A percentile compares a stretch with the other conserved stretches of the same genome.
phyloP scores from a whole-genome alignment of 2,329 filamentous ascomycete genomes.

The Diatrype stigma region DNA sequence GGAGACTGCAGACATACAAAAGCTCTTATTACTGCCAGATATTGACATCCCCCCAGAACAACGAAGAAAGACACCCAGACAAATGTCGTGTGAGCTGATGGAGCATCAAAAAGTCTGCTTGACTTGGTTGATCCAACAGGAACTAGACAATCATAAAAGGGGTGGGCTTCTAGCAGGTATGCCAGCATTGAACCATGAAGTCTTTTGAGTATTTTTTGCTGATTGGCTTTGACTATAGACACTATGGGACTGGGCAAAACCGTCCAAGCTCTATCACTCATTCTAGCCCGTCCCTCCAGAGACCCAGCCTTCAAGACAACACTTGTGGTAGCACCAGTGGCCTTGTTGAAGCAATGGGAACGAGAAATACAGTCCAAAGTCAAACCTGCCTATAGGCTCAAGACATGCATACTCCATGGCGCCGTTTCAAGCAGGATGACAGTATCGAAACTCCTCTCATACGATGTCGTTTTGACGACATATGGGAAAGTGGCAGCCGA shows the following conservation, averaged over 20 bases:
- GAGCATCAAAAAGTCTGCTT: slow-evolving; percentile 24
- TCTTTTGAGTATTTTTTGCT: background rate
- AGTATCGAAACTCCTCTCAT: slow-evolving; percentile 48
- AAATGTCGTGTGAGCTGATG: slow-evolving; percentile 19
- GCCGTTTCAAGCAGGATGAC: slow-evolving; percentile 14
- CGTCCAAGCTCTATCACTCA: slow-evolving; percentile 25
- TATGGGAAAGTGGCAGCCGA: slow-evolving; percentile 70
- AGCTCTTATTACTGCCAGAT: slow-evolving; percentile 14
- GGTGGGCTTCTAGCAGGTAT: slow-evolving; percentile 23
- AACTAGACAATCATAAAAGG: slow-evolving; percentile 17
- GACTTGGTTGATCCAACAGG: slow-evolving; percentile 26
- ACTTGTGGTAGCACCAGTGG: slow-evolving; percentile 23
- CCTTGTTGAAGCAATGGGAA: slow-evolving; percentile 25
- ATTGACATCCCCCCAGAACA: slow-evolving; percentile 12
- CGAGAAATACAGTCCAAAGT: slow-evolving; percentile 24
- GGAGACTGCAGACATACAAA: slow-evolving; percentile 8
- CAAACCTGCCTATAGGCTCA: slow-evolving; percentile 20
- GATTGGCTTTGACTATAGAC: slow-evolving; percentile 7
- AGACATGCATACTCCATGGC: slow-evolving; percentile 23
- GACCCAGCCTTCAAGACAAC: slow-evolving; percentile 21
- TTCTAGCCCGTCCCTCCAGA: slow-evolving; percentile 20
- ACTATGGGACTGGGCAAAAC: slow-evolving; percentile 29
- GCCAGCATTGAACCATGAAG: background rate
- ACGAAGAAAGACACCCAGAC: slow-evolving; percentile 14
- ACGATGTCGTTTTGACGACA: slow-evolving; percentile 75